Evolutionary conservation across 2,329 filamentous ascomycete genomes (phyloP).

Genomic region (Claviceps spartinae): DNA sequence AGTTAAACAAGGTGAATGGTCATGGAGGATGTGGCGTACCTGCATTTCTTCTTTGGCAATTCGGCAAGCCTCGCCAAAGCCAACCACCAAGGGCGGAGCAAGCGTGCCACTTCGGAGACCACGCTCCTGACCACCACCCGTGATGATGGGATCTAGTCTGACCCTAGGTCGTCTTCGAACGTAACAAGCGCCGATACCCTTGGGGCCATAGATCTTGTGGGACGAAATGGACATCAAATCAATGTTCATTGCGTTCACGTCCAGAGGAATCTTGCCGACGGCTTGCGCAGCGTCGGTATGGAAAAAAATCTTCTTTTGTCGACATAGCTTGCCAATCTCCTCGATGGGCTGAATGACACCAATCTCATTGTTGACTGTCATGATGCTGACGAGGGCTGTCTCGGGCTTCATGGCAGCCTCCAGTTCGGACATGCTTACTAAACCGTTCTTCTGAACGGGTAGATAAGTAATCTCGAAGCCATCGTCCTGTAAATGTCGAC

Average conservation of each 20-base stretch:
- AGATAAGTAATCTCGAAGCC: slow-evolving; percentile 96
- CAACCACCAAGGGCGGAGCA: slow-evolving; percentile 75
- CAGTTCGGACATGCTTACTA: slow-evolving; percentile 71
- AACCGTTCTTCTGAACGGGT: slow-evolving; percentile 74
- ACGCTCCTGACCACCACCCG: slow-evolving; percentile 88
- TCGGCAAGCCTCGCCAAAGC: slow-evolving; percentile 90
- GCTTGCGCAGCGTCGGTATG: slow-evolving; percentile 94
- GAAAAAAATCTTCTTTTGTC: slow-evolving; percentile 90
- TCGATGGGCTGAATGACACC: slow-evolving; percentile 95
- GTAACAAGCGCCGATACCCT: slow-evolving; percentile 93
- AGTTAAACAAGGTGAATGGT: background rate
- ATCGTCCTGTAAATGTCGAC: slow-evolving; percentile 90
- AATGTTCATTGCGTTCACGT: slow-evolving; percentile 96
- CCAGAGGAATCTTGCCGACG: slow-evolving; percentile 93
- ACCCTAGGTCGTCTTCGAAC: slow-evolving; percentile 86
- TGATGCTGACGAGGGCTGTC: slow-evolving; percentile 86
- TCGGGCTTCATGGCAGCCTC: slow-evolving; percentile 84
- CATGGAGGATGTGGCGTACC: slow-evolving; percentile 43
- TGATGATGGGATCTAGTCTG: slow-evolving; percentile 90
- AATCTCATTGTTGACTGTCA: slow-evolving; percentile 99
- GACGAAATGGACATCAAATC: slow-evolving; percentile 98
- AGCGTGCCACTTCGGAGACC: slow-evolving; percentile 89
- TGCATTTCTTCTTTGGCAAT: slow-evolving; percentile 81
- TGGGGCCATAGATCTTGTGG: slow-evolving; percentile 97
- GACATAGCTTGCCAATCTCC: slow-evolving; percentile 85